Evolutionary conservation across 1,284 basidiomycete genomes (phyloP).

Genomic region (Ustilago shanxiensis): DNA sequence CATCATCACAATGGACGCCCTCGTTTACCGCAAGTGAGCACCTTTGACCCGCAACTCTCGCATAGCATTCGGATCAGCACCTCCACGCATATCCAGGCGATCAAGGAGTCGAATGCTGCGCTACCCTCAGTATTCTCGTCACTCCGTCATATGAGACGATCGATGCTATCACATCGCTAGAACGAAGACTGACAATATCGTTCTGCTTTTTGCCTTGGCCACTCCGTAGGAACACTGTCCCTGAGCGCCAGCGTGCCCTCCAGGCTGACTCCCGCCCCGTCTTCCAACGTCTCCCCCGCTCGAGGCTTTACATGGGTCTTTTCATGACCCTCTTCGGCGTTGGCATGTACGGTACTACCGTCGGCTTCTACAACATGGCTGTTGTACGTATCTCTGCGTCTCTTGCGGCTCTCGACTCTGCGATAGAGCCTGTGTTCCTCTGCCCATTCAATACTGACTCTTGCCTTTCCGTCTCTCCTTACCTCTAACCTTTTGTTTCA

Average conservation of each 20-base stretch:
- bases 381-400: slow-evolving; percentile 44
- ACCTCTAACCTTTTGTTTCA: not conserved
- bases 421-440: not conserved
- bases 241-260: slow-evolving; percentile 62
- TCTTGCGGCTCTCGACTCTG: not conserved
- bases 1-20: slow-evolving; percentile 56
- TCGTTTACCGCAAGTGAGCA: slow-evolving; percentile 61
- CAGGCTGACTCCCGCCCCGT: slow-evolving; percentile 64
- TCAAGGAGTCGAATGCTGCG: not conserved
- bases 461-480: not conserved
- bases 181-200: slow-evolving; percentile 6
- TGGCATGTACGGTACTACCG: slow-evolving; percentile 62
- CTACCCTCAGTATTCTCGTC: not conserved
- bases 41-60: not conserved
- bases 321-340: slow-evolving; percentile 65
- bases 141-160: not conserved
- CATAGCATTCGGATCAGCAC: not conserved
- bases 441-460: slow-evolving; percentile 5
- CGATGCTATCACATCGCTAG: not conserved
- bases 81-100: not conserved
- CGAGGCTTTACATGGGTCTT: slow-evolving; percentile 63
- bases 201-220: not conserved
- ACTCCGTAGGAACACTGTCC: slow-evolving; percentile 58
- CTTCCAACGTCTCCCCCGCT: slow-evolving; percentile 64
- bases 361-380: slow-evolving; percentile 65